Conservation (phyloP, 345 rosid genomes). For the Garcia nutans region DNA sequence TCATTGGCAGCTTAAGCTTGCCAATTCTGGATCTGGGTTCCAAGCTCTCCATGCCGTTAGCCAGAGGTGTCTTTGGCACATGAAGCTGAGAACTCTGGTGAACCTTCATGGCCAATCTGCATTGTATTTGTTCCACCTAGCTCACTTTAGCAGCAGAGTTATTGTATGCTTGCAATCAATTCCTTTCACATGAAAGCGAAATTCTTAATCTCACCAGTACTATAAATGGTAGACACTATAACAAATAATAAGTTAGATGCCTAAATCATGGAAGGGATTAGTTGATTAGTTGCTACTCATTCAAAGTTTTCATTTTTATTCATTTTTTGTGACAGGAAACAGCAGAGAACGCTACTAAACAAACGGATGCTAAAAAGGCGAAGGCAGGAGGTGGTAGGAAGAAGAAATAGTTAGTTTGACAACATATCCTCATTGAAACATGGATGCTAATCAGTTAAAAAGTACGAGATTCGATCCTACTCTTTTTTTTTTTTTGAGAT, state of each 20-base stretch:
- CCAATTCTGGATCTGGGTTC: constrained; percentile 36
- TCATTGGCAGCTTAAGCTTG: constrained; percentile 41
- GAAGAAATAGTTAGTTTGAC: constrained; percentile 43
- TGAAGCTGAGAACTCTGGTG: constrained; percentile 55
- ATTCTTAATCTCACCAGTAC: neutral
- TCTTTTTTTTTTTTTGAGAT: neutral
- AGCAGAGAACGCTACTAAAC: constrained; percentile 41
- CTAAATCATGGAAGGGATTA: neutral
- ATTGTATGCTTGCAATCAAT: neutral
- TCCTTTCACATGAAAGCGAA: neutral
- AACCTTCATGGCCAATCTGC: constrained; percentile 31
- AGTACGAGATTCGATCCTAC: too few relatives aligned
- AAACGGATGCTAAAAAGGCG: constrained; percentile 51
- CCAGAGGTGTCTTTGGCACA: constrained; percentile 43
- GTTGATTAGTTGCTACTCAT: neutral
- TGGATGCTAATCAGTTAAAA: neutral
- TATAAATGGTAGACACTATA: neutral
- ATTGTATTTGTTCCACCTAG: neutral
- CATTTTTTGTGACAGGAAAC: constrained; percentile 46
- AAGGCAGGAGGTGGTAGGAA: constrained; percentile 68
- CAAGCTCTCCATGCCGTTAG: constrained; percentile 33
- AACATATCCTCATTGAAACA: neutral
- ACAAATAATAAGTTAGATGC: neutral
- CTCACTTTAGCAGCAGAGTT: neutral
- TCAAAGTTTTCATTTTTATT: constrained; percentile 14